Percentiles rank a stretch among this genome's conserved stretches.
Conservation (phyloP, 441 rosid species). For the Cnidoscolus chayamansa region DNA sequence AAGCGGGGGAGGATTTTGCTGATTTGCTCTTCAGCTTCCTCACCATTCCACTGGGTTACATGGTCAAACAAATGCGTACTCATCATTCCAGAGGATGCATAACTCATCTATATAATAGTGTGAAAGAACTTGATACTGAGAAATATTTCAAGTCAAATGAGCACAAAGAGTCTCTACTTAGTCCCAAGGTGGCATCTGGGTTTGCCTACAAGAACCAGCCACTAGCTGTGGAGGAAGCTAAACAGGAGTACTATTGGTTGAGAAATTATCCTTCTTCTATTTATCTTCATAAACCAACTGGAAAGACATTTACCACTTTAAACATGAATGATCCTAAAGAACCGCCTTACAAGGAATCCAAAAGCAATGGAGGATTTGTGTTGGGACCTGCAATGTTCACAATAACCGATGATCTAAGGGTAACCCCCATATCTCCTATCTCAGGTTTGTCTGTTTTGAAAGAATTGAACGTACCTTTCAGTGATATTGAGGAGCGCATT, state of each 20-base stretch:
- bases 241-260: background rate
- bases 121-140: slow-evolving; percentile 19
- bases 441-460: slow-evolving; percentile 9
- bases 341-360: background rate
- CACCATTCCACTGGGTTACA: slow-evolving; percentile 26
- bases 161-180: slow-evolving; percentile 15
- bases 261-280: background rate
- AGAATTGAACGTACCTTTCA: slow-evolving; percentile 16
- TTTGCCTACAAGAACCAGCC: slow-evolving; percentile 19
- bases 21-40: slow-evolving; percentile 35
- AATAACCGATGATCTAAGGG: slow-evolving; percentile 21
- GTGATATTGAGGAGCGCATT: slow-evolving; percentile 10
- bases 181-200: slow-evolving; percentile 27
- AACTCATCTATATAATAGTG: slow-evolving; percentile 19
- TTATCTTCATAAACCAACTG: background rate
- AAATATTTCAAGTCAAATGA: slow-evolving; percentile 16
- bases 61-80: slow-evolving; percentile 12
- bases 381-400: slow-evolving; percentile 20
- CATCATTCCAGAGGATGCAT: slow-evolving; percentile 16
- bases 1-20: slow-evolving; percentile 28
- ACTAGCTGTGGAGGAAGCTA: slow-evolving; percentile 20
- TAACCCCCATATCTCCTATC: slow-evolving; percentile 12
- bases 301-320: background rate
- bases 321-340: slow-evolving; percentile 18
- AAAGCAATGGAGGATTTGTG: slow-evolving; percentile 13